Percentiles rank a stretch among this genome's conserved stretches.
These are phyloP conservation scores for Vigna reflexopilosa DNA, from an alignment of 306 rosid genomes.

Conservation along the genomic window DNA sequence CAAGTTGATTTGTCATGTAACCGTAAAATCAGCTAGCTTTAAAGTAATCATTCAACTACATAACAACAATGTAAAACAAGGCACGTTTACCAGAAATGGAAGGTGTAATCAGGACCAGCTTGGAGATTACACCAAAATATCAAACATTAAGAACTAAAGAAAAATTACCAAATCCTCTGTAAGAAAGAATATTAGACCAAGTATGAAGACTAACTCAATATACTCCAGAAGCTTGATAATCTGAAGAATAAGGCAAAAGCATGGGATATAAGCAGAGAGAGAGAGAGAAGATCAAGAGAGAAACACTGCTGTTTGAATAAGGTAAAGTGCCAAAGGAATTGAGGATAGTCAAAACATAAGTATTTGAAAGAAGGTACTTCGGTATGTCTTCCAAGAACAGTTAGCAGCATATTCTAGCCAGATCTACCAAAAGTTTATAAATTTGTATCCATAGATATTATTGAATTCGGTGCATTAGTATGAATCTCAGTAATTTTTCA, in stretches of 20 bases:
- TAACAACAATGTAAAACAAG: constrained; percentile 22
- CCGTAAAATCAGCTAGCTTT: constrained; percentile 22
- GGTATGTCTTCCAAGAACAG: constrained; percentile 19
- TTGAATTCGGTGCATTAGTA: constrained; percentile 41
- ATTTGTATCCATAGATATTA: background rate
- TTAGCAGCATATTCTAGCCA: constrained; percentile 36
- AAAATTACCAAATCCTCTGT: constrained; percentile 14
- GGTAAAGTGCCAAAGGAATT: constrained; percentile 7
- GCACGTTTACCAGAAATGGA: background rate
- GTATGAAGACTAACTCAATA: constrained; percentile 15
- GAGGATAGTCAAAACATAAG: constrained; percentile 9
- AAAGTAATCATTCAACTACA: background rate
- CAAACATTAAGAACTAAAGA: constrained; percentile 20
- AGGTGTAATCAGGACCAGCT: background rate
- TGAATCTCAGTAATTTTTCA: constrained; percentile 30
- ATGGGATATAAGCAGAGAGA: constrained; percentile 27
- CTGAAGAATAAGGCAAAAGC: constrained; percentile 8
- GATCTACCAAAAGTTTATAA: constrained; percentile 43
- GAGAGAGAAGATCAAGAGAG: constrained; percentile 41
- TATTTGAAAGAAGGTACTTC: background rate
- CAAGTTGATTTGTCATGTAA: constrained; percentile 17
- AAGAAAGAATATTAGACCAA: constrained; percentile 9
- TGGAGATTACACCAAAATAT: background rate
- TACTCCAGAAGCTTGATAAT: constrained; percentile 14
- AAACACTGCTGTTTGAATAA: background rate